Evolutionary conservation across 805 yeast genomes (phyloP), one percentile per base, ranked within the genome.

Genomic region (Sugiyamaella valdiviana): DNA sequence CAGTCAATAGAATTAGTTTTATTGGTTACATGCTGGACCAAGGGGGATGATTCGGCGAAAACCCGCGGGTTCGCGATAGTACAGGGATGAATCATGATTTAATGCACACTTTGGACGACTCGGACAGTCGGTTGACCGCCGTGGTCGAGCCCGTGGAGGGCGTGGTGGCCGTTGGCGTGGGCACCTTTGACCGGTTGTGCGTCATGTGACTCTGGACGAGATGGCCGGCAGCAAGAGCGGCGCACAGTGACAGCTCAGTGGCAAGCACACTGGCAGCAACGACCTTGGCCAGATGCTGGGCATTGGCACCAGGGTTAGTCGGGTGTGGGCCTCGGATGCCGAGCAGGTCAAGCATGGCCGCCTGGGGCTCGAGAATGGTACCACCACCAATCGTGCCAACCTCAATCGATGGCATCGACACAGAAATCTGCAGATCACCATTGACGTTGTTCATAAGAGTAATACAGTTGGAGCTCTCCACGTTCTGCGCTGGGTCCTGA

Each of bases 321-420:
- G 95, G 85, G 65, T 90, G 95, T 3, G 99, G 97, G 2, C 99
- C 99, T 59, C 85, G 81, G 42, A 93, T 95, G 36, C 98, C 97
- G 53, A 93, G 75, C 57, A 93, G 72, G 60, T 93, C 98, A 51
- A 93, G 75, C 95, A 93, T 88, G 19, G 98, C 87, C 44, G 90
- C 85, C 71, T 93, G 99, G 38, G 99, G 97, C 63, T 86, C 98
- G 61, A 93, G 77, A 55, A 93, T 86, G 2, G 99, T 93, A 64
- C 99, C 99, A 55, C 99, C 99, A 50, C 99, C 99, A 67, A 93
- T 89, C 2, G 99, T 93, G 56, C 99, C 99, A 40, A 93, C 99
- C 71, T 93, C 99, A 59, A 93, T 88, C 23, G 95, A 87, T 24
- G 99, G 99, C 99, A 93, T 93, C 3, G 98, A 87, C n/a, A 93